A percentile compares a stretch with the other conserved stretches of the same genome.
These are phyloP conservation scores for Magnolia sinica DNA, from an alignment of 164 flowering plant species.

Conservation along the genomic window DNA sequence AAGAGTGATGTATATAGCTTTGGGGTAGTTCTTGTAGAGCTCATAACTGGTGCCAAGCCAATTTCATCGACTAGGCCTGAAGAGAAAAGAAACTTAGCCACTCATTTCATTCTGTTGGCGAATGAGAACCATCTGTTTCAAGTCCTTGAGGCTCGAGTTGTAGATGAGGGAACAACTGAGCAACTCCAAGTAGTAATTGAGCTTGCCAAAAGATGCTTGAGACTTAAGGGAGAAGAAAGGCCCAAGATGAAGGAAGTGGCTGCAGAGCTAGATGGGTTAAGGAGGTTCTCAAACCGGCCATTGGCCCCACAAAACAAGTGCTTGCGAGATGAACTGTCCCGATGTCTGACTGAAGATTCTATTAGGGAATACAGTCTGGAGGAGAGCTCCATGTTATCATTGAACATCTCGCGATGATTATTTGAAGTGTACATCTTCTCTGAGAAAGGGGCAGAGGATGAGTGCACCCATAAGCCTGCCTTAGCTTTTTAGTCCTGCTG, in stretches of 20 bases:
- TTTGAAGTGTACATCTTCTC: no score
- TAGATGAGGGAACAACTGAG: conserved; percentile 18
- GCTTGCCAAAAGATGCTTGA: conserved; percentile 13
- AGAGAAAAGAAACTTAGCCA: not conserved
- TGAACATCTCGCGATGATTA: no score
- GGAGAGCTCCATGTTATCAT: no score
- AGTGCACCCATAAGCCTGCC: no score
- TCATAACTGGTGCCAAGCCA: conserved; percentile 22
- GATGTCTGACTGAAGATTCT: not conserved
- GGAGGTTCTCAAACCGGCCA: no score
- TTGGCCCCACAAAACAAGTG: not conserved
- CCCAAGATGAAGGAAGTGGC: conserved; percentile 16
- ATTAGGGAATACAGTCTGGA: no score
- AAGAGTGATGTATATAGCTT: conserved; percentile 30
- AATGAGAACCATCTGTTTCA: no score
- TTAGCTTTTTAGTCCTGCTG: no score
- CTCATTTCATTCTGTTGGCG: conserved; percentile 10
- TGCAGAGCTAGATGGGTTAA: conserved; percentile 14
- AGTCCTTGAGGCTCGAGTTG: conserved; percentile 11
- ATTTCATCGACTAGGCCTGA: conserved; percentile 10
- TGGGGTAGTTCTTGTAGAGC: conserved; percentile 19
- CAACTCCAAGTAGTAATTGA: conserved; percentile 12
- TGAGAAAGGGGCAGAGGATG: no score
- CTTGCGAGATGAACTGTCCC: not conserved
- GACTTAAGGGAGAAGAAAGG: conserved; percentile 11